These are phyloP conservation scores for Beta corolliflora DNA, from an alignment of 179 eudicot species.

Conservation along the genomic window DNA sequence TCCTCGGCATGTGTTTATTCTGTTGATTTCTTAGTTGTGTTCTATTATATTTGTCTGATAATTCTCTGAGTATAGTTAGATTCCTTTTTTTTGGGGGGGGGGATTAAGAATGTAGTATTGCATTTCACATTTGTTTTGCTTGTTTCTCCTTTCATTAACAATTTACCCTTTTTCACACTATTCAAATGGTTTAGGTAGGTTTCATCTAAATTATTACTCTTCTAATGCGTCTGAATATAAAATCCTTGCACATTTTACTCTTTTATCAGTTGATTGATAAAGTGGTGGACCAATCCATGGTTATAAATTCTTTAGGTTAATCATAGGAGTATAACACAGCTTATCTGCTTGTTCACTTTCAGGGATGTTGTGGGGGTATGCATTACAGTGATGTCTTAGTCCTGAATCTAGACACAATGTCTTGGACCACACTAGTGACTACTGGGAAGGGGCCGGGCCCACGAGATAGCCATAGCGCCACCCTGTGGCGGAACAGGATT, in stretches of 20 bases:
- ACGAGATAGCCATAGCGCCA: conserved; percentile 84
- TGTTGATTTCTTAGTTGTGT: background rate
- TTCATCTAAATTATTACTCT: background rate
- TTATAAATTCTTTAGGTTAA: background rate
- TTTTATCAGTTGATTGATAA: background rate
- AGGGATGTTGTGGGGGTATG: conserved; percentile 97
- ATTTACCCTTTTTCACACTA: background rate
- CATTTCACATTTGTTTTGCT: background rate
- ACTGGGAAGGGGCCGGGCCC: conserved; percentile 76
- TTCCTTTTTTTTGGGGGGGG: background rate
- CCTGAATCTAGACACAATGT: conserved; percentile 71
- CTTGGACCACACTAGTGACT: conserved; percentile 69
- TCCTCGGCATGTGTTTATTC: background rate
- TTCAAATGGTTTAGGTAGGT: background rate
- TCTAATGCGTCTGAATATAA: background rate
- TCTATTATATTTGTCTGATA: background rate
- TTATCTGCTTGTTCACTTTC: conserved; percentile 21
- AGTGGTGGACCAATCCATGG: background rate
- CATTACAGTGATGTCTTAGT: conserved; percentile 84
- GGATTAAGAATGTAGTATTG: background rate
- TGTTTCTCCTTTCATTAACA: background rate
- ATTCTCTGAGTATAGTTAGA: background rate
- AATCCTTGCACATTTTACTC: background rate
- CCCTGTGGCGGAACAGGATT: conserved; percentile 58
- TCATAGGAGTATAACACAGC: background rate